These are phyloP conservation scores for Setaria viridis DNA, from an alignment of 202 grass and related monocot genomes.

Conservation along the genomic window DNA sequence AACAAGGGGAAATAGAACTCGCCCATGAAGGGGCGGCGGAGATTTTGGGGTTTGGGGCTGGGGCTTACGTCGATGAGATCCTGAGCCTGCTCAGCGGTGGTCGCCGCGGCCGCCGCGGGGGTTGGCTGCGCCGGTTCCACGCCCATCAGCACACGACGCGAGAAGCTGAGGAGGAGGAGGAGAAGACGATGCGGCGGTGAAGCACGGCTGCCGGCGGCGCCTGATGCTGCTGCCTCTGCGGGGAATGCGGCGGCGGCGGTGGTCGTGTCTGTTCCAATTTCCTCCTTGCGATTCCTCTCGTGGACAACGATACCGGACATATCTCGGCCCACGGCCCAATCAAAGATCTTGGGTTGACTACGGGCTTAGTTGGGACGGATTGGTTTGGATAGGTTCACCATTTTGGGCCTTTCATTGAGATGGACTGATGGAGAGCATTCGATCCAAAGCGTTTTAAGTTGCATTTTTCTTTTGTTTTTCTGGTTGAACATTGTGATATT, in stretches of 20 bases:
- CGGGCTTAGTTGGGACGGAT: neutral
- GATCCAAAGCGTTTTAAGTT: too few relatives aligned
- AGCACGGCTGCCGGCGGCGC: constrained; percentile 2
- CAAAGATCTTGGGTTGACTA: neutral
- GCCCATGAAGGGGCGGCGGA: neutral
- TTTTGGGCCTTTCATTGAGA: neutral
- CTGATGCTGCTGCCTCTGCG: neutral
- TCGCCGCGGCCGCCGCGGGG: neutral
- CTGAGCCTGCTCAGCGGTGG: constrained; percentile 52
- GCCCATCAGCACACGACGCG: constrained; percentile 36
- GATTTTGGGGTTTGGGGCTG: neutral
- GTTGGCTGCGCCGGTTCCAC: constrained; percentile 42
- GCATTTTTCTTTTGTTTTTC: too few relatives aligned
- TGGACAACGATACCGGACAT: neutral
- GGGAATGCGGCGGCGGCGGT: neutral
- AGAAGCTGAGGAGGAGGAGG: neutral
- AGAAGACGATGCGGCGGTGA: neutral
- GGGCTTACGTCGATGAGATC: constrained; percentile 59
- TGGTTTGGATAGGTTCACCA: neutral
- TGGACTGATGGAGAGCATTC: too few relatives aligned
- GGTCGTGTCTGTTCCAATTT: constrained; percentile 1
- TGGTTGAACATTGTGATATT: too few relatives aligned
- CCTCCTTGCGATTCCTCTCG: neutral
- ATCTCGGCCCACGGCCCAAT: neutral
- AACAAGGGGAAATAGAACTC: neutral